Conservation (phyloP, 2,329 filamentous ascomycete genomes). For the Claviceps digitariae region DNA sequence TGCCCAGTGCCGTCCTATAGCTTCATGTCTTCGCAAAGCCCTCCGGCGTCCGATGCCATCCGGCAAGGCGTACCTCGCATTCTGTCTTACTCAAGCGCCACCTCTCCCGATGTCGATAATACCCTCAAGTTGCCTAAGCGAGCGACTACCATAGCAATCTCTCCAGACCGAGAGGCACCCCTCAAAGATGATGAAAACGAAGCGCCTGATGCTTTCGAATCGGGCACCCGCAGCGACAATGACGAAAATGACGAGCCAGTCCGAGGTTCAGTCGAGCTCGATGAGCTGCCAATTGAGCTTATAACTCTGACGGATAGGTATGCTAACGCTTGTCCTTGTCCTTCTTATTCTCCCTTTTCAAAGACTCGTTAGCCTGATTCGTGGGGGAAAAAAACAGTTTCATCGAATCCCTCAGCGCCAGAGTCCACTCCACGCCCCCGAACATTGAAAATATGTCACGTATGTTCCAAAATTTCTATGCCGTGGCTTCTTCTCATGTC, state of each 20-base stretch:
- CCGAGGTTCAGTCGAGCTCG: conserved; percentile 55
- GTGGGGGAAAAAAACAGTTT: conserved; percentile 43
- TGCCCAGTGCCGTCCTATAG: conserved; percentile 11
- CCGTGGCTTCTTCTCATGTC: conserved; percentile 66
- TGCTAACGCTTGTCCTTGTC: conserved; percentile 2
- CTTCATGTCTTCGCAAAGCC: conserved; percentile 21
- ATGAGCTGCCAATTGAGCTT: conserved; percentile 88
- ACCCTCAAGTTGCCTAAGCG: conserved; percentile 25
- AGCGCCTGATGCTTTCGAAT: conserved; percentile 36
- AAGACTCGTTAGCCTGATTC: not conserved
- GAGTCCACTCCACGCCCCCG: conserved; percentile 72
- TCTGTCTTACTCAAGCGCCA: conserved; percentile 17
- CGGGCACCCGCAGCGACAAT: conserved; percentile 23
- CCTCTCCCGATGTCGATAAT: conserved; percentile 17
- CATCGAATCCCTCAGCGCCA: conserved; percentile 76
- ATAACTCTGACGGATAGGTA: conserved; percentile 81
- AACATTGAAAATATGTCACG: conserved; percentile 68
- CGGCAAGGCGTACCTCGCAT: conserved; percentile 18
- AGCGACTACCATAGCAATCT: conserved; percentile 33
- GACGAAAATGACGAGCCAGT: conserved; percentile 34
- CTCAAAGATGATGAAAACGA: conserved; percentile 15
- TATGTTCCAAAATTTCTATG: conserved; percentile 94
- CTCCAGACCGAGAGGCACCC: conserved; percentile 12
- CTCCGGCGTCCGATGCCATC: conserved; percentile 15
- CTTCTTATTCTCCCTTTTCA: not conserved